Conservation (phyloP, 78 protist species). For the Pelomyxa schiedti region DNA sequence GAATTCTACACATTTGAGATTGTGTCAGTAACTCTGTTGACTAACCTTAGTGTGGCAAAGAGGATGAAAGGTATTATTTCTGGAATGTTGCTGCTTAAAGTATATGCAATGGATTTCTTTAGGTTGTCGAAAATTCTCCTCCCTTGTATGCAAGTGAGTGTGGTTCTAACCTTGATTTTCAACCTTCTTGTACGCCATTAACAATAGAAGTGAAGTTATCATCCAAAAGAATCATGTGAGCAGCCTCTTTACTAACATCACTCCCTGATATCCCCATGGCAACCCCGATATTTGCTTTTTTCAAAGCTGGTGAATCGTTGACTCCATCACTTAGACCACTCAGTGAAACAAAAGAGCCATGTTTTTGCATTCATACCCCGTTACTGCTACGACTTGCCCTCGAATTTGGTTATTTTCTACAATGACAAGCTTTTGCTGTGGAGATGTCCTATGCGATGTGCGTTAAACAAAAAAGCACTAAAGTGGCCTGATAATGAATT, state of each 20-base stretch:
- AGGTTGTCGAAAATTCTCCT: conserved; percentile 25
- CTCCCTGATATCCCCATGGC: conserved; percentile 96
- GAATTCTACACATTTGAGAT: no score
- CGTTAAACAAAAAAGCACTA: background rate
- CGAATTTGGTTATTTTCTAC: conserved; percentile 66
- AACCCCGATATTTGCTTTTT: conserved; percentile 84
- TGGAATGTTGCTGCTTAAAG: background rate
- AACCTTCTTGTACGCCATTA: conserved; percentile 80
- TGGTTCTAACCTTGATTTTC: no score
- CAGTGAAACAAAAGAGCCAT: no score
- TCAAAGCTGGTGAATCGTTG: conserved; percentile 92
- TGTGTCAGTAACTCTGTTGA: conserved; percentile 28
- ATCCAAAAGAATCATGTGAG: conserved; percentile 86
- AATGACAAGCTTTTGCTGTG: conserved; percentile 79
- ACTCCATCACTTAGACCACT: no score
- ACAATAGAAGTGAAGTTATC: conserved; percentile 97
- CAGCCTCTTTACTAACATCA: conserved; percentile 89
- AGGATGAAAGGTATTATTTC: conserved; percentile 8
- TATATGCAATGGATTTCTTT: conserved; percentile 15
- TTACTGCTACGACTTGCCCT: conserved; percentile 63
- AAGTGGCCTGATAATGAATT: background rate
- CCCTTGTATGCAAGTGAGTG: no score
- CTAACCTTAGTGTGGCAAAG: background rate
- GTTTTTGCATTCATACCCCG: no score
- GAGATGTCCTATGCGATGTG: conserved; percentile 48